These are phyloP conservation scores for Fonsecaea pedrosoi DNA, from an alignment of 2,329 filamentous ascomycete species.

Conservation along the genomic window DNA sequence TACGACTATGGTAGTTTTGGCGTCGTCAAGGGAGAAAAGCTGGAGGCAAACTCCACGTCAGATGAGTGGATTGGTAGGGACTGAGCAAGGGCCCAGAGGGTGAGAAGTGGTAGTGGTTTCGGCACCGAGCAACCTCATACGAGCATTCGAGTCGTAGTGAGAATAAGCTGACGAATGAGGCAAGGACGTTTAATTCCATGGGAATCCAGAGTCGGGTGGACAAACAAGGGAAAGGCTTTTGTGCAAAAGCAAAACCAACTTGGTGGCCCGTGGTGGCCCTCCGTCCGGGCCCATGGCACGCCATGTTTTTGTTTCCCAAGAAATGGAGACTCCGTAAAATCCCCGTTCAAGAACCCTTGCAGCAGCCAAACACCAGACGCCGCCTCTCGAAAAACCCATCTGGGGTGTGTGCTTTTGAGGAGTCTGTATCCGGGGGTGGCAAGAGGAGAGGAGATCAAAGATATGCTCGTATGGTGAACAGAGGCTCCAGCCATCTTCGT, in stretches of 20 bases:
- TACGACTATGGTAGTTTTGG: not conserved
- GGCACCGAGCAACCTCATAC: no score
- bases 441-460: not conserved
- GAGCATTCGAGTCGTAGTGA: conserved; percentile 14
- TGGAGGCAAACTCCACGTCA: conserved; percentile 21
- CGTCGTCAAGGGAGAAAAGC: not conserved
- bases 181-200: not conserved
- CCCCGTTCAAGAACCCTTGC: conserved; percentile 20
- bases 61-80: conserved; percentile 6
- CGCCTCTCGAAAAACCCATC: not conserved
- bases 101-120: no score
- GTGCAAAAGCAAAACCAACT: conserved; percentile 2
- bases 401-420: conserved; percentile 11
- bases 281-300: no score
- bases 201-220: not conserved
- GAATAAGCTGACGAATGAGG: conserved; percentile 33
- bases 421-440: conserved; percentile 12
- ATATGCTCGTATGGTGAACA: no score
- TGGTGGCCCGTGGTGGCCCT: conserved; percentile 14
- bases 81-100: conserved; percentile 2
- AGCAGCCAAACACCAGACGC: not conserved
- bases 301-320: conserved; percentile 4
- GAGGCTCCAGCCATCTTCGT: not conserved
- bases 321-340: conserved; percentile 35
- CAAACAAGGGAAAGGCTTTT: not conserved